These are phyloP conservation scores for Mycena belliarum DNA, from an alignment of 768 basidiomycete genomes.

Conservation along the genomic window DNA sequence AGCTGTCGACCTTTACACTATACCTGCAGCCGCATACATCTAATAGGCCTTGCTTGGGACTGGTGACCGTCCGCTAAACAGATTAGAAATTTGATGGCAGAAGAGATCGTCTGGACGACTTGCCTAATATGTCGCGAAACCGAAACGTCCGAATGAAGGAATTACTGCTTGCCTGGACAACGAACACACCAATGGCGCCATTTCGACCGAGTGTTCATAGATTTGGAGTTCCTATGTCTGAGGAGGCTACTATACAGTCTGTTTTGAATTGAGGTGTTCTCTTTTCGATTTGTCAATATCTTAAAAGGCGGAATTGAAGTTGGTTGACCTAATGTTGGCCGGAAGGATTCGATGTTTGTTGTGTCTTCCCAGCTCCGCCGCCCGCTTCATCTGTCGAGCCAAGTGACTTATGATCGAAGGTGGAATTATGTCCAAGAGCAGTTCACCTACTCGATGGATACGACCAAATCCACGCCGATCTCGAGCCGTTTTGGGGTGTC, in stretches of 20 bases:
- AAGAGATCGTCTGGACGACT: not conserved
- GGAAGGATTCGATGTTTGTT: constrained; percentile 88
- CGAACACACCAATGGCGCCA: no score
- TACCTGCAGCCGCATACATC: no score
- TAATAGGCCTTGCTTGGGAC: no score
- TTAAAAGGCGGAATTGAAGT: no score
- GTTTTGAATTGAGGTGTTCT: no score
- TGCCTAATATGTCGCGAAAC: not conserved
- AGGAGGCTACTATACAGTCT: no score
- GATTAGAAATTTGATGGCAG: not conserved
- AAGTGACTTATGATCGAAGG: constrained; percentile 27
- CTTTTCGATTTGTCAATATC: no score
- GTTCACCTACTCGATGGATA: constrained; percentile 88
- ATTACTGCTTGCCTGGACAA: not conserved
- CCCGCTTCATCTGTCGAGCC: not conserved
- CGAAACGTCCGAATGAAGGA: not conserved
- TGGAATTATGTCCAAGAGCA: constrained; percentile 60
- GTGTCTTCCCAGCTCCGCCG: constrained; percentile 25
- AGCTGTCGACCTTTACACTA: no score
- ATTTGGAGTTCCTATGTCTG: no score
- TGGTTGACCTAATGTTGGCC: constrained; percentile 82
- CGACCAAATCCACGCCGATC: constrained; percentile 68
- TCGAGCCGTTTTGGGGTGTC: constrained; percentile 84
- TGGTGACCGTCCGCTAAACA: no score
- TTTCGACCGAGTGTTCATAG: no score